Evolutionary conservation across 192 early-diverging fungal species (phyloP), one percentile per base, ranked within the genome.

Genomic region (Allomyces arbusculus): DNA sequence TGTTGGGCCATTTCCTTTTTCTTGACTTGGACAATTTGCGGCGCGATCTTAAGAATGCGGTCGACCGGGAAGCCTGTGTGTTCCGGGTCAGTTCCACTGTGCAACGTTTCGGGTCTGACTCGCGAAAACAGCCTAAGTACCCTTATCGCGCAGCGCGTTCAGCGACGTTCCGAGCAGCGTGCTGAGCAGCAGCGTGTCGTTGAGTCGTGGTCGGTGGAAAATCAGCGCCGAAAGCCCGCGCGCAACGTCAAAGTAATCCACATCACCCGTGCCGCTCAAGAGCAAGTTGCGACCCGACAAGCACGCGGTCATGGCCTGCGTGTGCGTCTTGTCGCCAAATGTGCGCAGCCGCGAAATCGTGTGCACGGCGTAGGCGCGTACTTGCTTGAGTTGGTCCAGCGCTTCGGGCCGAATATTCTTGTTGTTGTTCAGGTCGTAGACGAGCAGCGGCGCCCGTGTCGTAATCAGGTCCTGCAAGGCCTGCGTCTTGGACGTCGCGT

Each of bases 221-320:
- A 92, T 67, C 14, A 92, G 62, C 62, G 78, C 77, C 5, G 86
- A 86, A 23, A 92, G 70, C 0, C 80, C 80, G 28, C 80, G 77
- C 1, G 89, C 84, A 61, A 92, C 81, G 78, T 92, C 91, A 74
- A 90, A 92, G 62, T 76, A 85, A 64, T 92, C 88, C 44, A 68
- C n/a, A 33, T 77, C 72, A 62, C 70, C 80, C 45, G 71, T 67
- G 23, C 70, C 65, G 55, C 73, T 68, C 23, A 23, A 11, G 65
- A n/a, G 24, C n/a, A 19, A 61, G 44, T 19, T 23, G 58, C 44
- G 44, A 28, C 19, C 71, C 70, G 22, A 85, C 75, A 14, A 77
- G 61, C 26, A 84, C 1, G 84, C 86, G 23, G 74, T 75, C 63
- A 91, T 78, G 11, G 73, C 70, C 66, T 79, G 69, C 0, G 62